These are phyloP conservation scores for Sclerospora graminicola DNA, from an alignment of 352 stramenopile genomes.

Conservation along the genomic window DNA sequence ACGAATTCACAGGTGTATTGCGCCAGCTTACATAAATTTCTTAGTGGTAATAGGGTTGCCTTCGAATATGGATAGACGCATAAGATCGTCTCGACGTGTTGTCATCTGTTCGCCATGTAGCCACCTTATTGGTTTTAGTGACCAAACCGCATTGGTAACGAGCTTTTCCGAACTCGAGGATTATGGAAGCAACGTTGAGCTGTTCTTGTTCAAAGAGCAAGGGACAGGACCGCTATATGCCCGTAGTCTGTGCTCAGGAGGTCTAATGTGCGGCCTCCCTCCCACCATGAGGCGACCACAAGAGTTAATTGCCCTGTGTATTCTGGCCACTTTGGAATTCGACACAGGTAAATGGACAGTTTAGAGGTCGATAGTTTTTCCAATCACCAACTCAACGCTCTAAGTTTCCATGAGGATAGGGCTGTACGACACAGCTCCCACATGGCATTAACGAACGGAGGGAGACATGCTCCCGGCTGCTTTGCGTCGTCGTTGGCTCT, in stretches of 20 bases:
- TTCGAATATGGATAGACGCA: constrained; percentile 17
- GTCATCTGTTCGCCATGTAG: constrained; percentile 19
- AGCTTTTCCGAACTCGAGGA: background rate
- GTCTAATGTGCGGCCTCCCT: too few relatives aligned
- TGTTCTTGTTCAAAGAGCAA: too few relatives aligned
- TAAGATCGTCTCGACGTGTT: constrained; percentile 14
- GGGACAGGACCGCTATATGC: constrained; percentile 1
- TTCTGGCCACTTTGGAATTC: constrained; percentile 8
- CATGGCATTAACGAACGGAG: constrained; percentile 23
- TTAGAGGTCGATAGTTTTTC: constrained; percentile 14
- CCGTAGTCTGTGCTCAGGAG: too few relatives aligned
- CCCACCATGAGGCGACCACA: too few relatives aligned
- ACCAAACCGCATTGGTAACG: constrained; percentile 12
- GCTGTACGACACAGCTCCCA: too few relatives aligned
- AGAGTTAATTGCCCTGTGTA: background rate
- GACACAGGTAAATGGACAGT: background rate
- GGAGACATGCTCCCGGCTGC: constrained; percentile 9
- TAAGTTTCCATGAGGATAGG: constrained; percentile 13
- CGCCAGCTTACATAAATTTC: too few relatives aligned
- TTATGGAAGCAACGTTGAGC: too few relatives aligned
- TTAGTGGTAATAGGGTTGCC: background rate
- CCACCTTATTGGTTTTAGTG: constrained; percentile 10
- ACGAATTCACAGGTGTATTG: too few relatives aligned
- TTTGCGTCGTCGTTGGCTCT: constrained; percentile 14
- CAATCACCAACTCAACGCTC: constrained; percentile 12